Base-by-base conservation (phyloP, 257 asterid genomes). In the Orobanche coerulescens region DNA sequence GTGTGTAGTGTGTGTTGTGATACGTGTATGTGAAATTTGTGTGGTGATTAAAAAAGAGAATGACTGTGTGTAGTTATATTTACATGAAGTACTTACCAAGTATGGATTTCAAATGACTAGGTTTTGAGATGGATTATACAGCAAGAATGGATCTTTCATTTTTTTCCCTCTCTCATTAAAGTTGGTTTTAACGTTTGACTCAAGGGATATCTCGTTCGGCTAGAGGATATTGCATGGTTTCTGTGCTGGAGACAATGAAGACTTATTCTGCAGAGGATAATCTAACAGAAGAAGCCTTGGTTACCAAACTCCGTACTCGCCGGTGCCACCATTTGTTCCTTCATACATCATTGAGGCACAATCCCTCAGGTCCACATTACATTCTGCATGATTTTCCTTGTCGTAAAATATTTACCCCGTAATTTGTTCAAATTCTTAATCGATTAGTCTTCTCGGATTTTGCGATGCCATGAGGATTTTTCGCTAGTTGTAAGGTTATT, bases 241-340 rank as follows among this genome's bases (percentile, higher is more conserved):
- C 86, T 12, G 91, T 88, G 70, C 71, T 88, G 36, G 98, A 92
- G 76, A 84, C 98, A 40, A 92, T 86, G 95, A 92, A 92, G 78
- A 92, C 95, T 24, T 92, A 78, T 81, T 92, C 90, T 52, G 81
- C 62, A 14, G 97, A 86, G 79, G 98, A 92, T 75, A 84, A 93
- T 64, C 91, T 92, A 47, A 92, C 96, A 14, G 98, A 92, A 83
- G 97, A 92, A 76, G 95, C 98, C 58, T 49, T 88, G 65, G 98
- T 92, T 61, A 81, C 97, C 58, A 92, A 92, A 71, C 88, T 92
- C 50, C 95, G 97, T 60, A 88, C 95, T 68, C 81, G 86, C 60
- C 95, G 78, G 44, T 86, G 81, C 68, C 97, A 88, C 77, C 94
- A 88, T 78, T 71, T 92, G 76, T 81, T 84, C 72, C 78, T 92